Base-by-base conservation (phyloP, 345 rosid species). In the Populus deltoides region DNA sequence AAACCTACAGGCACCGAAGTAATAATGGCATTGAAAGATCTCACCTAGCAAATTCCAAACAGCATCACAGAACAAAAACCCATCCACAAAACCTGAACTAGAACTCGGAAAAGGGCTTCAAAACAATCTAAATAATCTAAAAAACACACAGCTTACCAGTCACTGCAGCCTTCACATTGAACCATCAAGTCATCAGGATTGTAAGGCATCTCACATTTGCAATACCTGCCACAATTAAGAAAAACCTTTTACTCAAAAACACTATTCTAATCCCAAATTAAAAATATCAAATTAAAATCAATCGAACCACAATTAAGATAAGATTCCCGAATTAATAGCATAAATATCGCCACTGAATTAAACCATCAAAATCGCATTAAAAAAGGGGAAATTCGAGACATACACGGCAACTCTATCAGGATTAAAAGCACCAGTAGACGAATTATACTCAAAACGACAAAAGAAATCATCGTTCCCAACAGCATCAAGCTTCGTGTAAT, bases 141-240 rank as follows among this genome's bases (percentile, higher is more conserved):
- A 61, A 36, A 66, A 59, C 47, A 75, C 41, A 13, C 61, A 33
- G 78, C 90, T 87, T 81, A 96, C 99, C 98, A 96, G 75, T 93
- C 98, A 49, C 88, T 92, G 80, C 99, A 96, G 71, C 87, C 88
- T 83, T 96, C 99, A 20, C 99, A 96, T 74, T 96, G 99, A 70
- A 96, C 93, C 99, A 96, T 96, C 39, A 96, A 76, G 71, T 96
- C 98, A 81, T 96, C 99, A 20, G 99, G 99, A 79, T 96, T 96
- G 75, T 93, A 96, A 35, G 99, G 99, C 99, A 96, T 96, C 88
- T 96, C 98, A 61, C 99, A 96, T 77, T 93, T 96, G 86, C 99
- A 96, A 84, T 91, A 96, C 83, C 99, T 96, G 85, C 84, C 73
- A 72, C 36, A 39, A 43, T 11, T 43, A 43, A 2, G 47, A 43